Conservation (phyloP, 225 moss, liverwort and hornwort genomes). For the Polytrichum commune region DNA sequence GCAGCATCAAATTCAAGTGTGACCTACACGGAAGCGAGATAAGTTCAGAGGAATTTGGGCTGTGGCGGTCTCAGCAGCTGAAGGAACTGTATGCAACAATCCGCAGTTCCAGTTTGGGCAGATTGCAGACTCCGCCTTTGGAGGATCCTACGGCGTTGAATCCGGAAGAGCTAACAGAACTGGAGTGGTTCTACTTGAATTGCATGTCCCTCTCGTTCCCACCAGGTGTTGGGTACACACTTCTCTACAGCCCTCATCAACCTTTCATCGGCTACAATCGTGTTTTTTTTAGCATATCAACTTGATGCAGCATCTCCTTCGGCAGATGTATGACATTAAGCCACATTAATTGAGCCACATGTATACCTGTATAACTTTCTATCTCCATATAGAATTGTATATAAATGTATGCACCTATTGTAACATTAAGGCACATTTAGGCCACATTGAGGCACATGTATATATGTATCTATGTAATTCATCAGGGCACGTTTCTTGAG, state of each 20-base stretch:
- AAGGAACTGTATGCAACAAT: constrained; percentile 46
- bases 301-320: no score
- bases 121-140: constrained; percentile 2
- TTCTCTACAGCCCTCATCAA: constrained; percentile 6
- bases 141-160: constrained; percentile 33
- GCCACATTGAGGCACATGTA: no score
- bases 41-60: constrained; percentile 42
- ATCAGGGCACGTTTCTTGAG: no score
- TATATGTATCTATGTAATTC: no score
- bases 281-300: no score
- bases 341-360: no score
- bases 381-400: no score
- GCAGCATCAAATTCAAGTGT: constrained; percentile 37
- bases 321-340: no score
- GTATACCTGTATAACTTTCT: no score
- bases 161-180: constrained; percentile 45
- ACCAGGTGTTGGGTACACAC: constrained; percentile 64
- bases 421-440: no score
- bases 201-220: constrained; percentile 69
- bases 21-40: constrained; percentile 42
- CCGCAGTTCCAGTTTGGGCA: constrained; percentile 11
- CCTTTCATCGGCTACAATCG: no score
- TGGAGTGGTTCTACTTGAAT: constrained; percentile 68
- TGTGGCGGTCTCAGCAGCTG: constrained; percentile 64
- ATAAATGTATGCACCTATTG: no score